Percentiles rank a stretch among this genome's conserved stretches.
phyloP scores from a whole-genome alignment of 2,329 filamentous ascomycete genomes.

The Clarireedia monteithiana region DNA sequence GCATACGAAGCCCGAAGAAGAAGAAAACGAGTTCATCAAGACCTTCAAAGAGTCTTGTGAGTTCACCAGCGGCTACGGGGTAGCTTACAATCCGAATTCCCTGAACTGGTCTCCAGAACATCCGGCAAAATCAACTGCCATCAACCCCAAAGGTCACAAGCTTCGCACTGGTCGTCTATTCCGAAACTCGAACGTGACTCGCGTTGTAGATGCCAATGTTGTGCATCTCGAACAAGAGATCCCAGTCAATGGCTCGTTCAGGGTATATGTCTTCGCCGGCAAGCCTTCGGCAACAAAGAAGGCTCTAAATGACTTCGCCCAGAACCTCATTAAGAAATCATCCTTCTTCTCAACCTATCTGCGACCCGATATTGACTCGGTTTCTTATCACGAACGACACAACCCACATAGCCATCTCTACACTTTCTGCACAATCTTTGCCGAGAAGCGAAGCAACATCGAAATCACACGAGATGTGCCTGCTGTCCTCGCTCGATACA shows the following conservation, averaged over 20 bases:
- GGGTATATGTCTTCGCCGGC: conserved; percentile 81
- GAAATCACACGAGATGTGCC: conserved; percentile 69
- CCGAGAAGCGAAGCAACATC: conserved; percentile 57
- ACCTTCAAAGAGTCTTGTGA: conserved; percentile 88
- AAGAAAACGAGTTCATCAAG: conserved; percentile 76
- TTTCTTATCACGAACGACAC: conserved; percentile 72
- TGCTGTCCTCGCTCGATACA: conserved; percentile 62
- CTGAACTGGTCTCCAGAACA: conserved; percentile 78
- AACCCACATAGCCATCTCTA: conserved; percentile 82
- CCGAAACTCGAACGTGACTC: conserved; percentile 71
- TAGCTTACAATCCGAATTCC: conserved; percentile 72
- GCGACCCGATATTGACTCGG: conserved; percentile 50
- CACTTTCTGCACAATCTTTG: conserved; percentile 70
- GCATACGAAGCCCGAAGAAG: conserved; percentile 24
- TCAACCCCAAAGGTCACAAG: conserved; percentile 57
- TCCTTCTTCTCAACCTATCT: conserved; percentile 68
- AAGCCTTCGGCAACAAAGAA: conserved; percentile 47
- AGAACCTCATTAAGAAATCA: conserved; percentile 52
- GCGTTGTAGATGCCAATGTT: conserved; percentile 81
- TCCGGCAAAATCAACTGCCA: conserved; percentile 60
- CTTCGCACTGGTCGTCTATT: conserved; percentile 69
- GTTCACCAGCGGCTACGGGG: conserved; percentile 88
- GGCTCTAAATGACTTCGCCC: conserved; percentile 64
- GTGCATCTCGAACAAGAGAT: conserved; percentile 88
- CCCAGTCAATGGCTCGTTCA: conserved; percentile 80